These are phyloP conservation scores for Verticillium albo-atrum DNA, from an alignment of 2,329 filamentous ascomycete genomes.

Conservation along the genomic window DNA sequence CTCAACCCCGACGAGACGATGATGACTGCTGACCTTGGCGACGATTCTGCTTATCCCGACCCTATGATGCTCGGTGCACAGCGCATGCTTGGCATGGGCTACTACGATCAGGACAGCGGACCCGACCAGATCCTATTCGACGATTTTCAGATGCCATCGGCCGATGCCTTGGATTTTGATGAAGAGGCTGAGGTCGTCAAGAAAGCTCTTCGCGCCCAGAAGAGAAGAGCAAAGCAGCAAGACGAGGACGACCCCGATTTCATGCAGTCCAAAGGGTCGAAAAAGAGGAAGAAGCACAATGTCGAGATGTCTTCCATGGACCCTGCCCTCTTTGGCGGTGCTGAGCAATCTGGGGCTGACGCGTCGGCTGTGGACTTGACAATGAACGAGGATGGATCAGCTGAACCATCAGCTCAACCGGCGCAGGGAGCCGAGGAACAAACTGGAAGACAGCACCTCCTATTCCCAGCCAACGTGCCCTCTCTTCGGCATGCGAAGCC, in stretches of 20 bases:
- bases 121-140: conserved; percentile 57
- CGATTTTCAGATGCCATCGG: conserved; percentile 49
- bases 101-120: conserved; percentile 55
- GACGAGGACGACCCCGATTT: conserved; percentile 54
- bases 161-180: conserved; percentile 34
- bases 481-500: conserved; percentile 49
- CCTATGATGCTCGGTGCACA: conserved; percentile 41
- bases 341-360: not conserved
- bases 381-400: conserved; percentile 12
- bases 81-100: conserved; percentile 53
- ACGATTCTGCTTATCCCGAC: conserved; percentile 41
- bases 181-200: conserved; percentile 51
- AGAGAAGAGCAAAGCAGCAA: conserved; percentile 47
- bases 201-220: conserved; percentile 48
- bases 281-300: conserved; percentile 27
- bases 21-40: conserved; percentile 10
- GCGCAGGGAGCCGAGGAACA: conserved; percentile 1
- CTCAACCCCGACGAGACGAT: conserved; percentile 20
- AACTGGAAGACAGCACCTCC: not conserved
- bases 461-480: conserved; percentile 34
- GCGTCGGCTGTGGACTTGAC: conserved; percentile 9
- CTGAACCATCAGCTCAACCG: conserved; percentile 8
- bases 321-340: conserved; percentile 42
- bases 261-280: conserved; percentile 33
- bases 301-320: conserved; percentile 38